Base-by-base conservation (phyloP, 129 eudicot species). In the Dittrichia graveolens region DNA sequence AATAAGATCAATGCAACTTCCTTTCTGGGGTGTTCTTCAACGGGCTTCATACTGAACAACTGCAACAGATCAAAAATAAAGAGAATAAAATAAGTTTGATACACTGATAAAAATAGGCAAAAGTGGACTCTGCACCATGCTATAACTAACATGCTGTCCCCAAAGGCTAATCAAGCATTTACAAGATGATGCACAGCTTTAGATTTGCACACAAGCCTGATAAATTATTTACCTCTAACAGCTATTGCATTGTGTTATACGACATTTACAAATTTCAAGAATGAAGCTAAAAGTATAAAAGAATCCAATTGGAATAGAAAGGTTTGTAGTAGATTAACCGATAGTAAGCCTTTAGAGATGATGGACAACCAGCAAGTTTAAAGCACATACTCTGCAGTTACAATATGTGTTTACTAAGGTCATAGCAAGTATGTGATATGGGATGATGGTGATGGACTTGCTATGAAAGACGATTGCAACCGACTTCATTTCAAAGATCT, bases 11-110 rank as follows among this genome's bases (percentile, higher is more conserved):
- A 35, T n/a, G 61, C 61, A 38, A 45, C 80, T 16, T 75, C 60
- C 13, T 24, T 46, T 31, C 7, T 5, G 1, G 5, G 15, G 40
- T 13, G 41, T 60, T 77, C 82, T 79, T 85, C 72, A 90, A 67
- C 96, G 96, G 15, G 94, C 96, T 82, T 90, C 91, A 53, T 90
- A 90, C 73, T 90, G 96, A 66, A 90, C 94, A 85, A 90, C 94
- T 90, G 96, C 96, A 75, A 6, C 62, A 78, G 4, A 18, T 57
- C 24, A 24, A 56, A 12, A 34, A 15, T 13, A 41, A 16, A 12
- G 37, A 11, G 8, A 49, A 46, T 1, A 5, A 16, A 2, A 52
- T 10, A 5, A 4, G 35, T 71, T 2, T 18, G 8, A 24, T 0
- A 57, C 18, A 19, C 2, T 2, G 4, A 7, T 7, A 16, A 24